Percentiles rank a stretch among this genome's conserved stretches.
Conservation (phyloP, 768 basidiomycete species). For the Phlegmacium glaucopus region DNA sequence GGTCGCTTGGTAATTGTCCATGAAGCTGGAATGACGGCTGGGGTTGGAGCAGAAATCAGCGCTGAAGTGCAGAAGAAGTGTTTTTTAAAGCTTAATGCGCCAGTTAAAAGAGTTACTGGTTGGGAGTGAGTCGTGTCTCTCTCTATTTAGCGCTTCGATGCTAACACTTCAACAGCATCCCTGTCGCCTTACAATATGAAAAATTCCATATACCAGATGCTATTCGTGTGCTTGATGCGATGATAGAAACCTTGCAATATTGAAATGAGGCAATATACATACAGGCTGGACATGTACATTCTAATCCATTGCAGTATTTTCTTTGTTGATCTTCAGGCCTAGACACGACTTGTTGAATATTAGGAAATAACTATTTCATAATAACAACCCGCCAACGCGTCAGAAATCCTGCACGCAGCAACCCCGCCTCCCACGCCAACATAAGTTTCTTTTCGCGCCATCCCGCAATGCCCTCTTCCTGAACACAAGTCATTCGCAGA, state of each 20-base stretch:
- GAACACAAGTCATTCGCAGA: conserved; percentile 26
- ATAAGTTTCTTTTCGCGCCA: conserved; percentile 49
- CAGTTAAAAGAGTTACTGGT: conserved; percentile 80
- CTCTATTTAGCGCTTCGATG: neutral
- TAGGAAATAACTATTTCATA: conserved; percentile 13
- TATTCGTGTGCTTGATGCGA: conserved; percentile 76
- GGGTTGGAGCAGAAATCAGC: conserved; percentile 90
- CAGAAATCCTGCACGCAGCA: conserved; percentile 42
- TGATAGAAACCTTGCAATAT: conserved; percentile 80
- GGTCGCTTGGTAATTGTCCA: conserved; percentile 87
- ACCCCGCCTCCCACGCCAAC: conserved; percentile 48
- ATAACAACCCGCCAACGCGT: conserved; percentile 45
- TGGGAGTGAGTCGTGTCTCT: conserved; percentile 78
- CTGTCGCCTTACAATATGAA: conserved; percentile 81
- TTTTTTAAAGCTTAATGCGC: conserved; percentile 85
- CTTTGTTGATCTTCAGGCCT: too few relatives aligned
- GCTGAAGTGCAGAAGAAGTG: conserved; percentile 87
- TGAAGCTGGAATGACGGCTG: conserved; percentile 84
- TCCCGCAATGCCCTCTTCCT: conserved; percentile 25
- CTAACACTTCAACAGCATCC: conserved; percentile 50
- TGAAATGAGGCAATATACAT: neutral
- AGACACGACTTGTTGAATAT: neutral
- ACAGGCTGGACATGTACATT: neutral
- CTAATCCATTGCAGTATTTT: neutral
- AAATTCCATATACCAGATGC: conserved; percentile 91